phyloP scores from a whole-genome alignment of 768 basidiomycete species.

The Cystoderma amianthinum region DNA sequence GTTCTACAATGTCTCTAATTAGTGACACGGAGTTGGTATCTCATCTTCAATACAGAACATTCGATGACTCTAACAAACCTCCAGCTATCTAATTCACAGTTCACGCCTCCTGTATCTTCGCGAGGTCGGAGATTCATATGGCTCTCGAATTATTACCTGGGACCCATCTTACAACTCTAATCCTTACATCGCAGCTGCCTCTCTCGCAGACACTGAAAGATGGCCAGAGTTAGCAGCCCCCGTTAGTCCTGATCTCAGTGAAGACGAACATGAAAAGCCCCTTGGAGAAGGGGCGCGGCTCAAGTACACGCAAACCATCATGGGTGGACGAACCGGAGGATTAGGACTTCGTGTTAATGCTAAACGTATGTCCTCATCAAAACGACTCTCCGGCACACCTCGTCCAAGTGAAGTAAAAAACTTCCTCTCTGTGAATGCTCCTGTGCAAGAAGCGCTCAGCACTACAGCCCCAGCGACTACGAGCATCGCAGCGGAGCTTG shows the following conservation, averaged over 20 bases:
- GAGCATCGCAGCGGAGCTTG: conserved; percentile 15
- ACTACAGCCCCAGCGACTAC: conserved; percentile 21
- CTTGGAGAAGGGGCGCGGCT: conserved; percentile 48
- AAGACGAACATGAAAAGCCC: conserved; percentile 53
- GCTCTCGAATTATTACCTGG: conserved; percentile 72
- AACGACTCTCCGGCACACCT: conserved; percentile 35
- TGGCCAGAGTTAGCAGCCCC: conserved; percentile 85
- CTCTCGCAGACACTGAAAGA: conserved; percentile 67
- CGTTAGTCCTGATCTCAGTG: conserved; percentile 63
- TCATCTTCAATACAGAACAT: neutral
- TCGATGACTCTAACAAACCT: neutral
- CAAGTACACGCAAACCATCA: conserved; percentile 86
- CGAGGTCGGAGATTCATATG: conserved; percentile 82
- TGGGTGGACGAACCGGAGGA: conserved; percentile 66
- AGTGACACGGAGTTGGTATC: conserved; percentile 51
- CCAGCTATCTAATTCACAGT: conserved; percentile 71
- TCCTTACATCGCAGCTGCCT: conserved; percentile 75
- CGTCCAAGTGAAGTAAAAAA: conserved; percentile 27
- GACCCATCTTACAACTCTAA: conserved; percentile 74
- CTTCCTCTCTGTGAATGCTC: conserved; percentile 22
- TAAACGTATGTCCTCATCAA: conserved; percentile 47
- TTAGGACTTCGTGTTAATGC: conserved; percentile 74
- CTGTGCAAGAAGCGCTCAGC: conserved; percentile 23
- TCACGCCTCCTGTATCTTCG: conserved; percentile 85
- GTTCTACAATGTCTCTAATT: conserved; percentile 49